Evolutionary conservation across 169 alveolate genomes (phyloP), one percentile per base, ranked within the genome.

Genomic region (Plasmodium gallinaceum): DNA sequence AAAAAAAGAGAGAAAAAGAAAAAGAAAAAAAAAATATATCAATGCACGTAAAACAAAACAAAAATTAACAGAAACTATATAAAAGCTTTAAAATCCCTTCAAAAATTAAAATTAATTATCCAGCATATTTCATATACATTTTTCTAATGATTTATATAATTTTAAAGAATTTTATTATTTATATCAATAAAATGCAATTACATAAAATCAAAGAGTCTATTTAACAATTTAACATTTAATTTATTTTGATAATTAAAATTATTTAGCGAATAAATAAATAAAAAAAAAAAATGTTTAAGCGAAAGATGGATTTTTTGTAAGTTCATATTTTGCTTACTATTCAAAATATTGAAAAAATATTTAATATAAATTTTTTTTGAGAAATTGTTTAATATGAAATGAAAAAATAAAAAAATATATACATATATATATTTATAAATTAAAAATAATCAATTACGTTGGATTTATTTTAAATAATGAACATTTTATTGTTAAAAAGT

Each of bases 41-140:
- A 37, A 52, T 10, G 54, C 65, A 69, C 48, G 69, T 62, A 80
- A 52, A 80, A 80, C 90, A 68, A 80, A 66, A 80, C 90, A 65
- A 51, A 60, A 54, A 68, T 39, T 26, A 80, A 80, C 52, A 54
- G 26, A 80, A 80, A 80, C 61, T 80, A 26, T 42, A 80, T 32
- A 22, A 51, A 39, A 57, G 57, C 46, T 54, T 72, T 14, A 66
- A 62, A 75, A 61, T 54, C 37, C 60, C 68, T 54, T 57, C 52
- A 72, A 72, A 48, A 51, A 57, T 66, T 80, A 54, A 66, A 65
- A 78, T 39, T 68, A 46, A 24, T 45, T 37, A 62, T 80, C n/a
- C 52, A 80, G 68, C 90, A 62, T 80, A 46, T 80, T 68, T 80
- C 51, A 54, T 58, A 57, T 69, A 20, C 66, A 64, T 65, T 78